These are phyloP conservation scores for Claviceps pazoutovae DNA, from an alignment of 2,329 filamentous ascomycete genomes.

Conservation along the genomic window DNA sequence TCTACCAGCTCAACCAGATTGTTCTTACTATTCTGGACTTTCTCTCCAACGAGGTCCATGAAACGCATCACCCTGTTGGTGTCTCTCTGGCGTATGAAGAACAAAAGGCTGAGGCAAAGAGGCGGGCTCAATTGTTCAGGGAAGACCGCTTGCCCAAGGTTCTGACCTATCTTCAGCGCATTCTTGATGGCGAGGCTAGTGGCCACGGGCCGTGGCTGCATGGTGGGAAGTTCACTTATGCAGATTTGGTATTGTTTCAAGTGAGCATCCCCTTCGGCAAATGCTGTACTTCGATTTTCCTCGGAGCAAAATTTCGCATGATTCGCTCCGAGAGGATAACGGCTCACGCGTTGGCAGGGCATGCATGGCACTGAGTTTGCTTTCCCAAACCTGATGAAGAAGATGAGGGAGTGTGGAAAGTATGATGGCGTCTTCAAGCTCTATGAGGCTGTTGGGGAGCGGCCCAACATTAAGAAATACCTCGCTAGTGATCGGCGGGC, in stretches of 20 bases:
- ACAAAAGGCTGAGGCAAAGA: slow-evolving; percentile 53
- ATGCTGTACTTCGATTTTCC: no score
- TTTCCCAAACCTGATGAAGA: slow-evolving; percentile 53
- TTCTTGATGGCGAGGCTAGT: slow-evolving; percentile 41
- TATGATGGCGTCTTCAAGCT: slow-evolving; percentile 50
- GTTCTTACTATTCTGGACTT: slow-evolving; percentile 57
- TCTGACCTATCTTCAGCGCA: slow-evolving; percentile 54
- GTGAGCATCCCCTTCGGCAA: slow-evolving; percentile 20
- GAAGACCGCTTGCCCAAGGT: slow-evolving; percentile 56
- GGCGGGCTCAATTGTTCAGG: slow-evolving; percentile 43
- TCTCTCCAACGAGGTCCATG: slow-evolving; percentile 57
- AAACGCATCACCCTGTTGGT: slow-evolving; percentile 61
- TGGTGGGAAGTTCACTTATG: slow-evolving; percentile 50
- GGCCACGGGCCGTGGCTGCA: slow-evolving; percentile 52
- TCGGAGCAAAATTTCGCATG: no score
- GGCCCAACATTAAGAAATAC: slow-evolving; percentile 54
- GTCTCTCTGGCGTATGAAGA: slow-evolving; percentile 53
- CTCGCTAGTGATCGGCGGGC: slow-evolving; percentile 49
- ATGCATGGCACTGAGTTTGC: slow-evolving; percentile 48
- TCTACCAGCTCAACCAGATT: slow-evolving; percentile 48
- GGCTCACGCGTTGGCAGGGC: slow-evolving; percentile 19
- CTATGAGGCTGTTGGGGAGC: slow-evolving; percentile 46
- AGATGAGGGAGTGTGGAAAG: slow-evolving; percentile 38
- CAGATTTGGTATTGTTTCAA: slow-evolving; percentile 62
- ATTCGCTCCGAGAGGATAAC: not conserved